Evolutionary conservation across 768 basidiomycete genomes (phyloP).

Genomic region (Leccinum broughii): DNA sequence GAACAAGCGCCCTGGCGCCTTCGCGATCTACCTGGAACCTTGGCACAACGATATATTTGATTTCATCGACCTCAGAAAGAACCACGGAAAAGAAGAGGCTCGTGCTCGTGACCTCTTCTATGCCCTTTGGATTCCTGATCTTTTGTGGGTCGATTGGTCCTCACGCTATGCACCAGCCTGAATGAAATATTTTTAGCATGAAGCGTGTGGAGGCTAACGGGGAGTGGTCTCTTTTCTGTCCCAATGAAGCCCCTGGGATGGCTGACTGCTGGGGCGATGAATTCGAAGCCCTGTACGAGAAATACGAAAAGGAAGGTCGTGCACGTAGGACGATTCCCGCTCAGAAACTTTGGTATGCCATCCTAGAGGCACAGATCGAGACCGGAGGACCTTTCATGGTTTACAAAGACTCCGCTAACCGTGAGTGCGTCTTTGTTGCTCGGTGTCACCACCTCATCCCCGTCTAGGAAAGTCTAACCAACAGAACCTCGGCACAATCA

Average conservation of each 20-base stretch:
- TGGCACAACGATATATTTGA: constrained; percentile 99
- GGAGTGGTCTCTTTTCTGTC: constrained; percentile 97
- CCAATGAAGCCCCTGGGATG: constrained; percentile 90
- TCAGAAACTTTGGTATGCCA: constrained; percentile 98
- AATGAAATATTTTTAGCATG: constrained; percentile 60
- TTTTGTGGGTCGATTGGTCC: constrained; percentile 64
- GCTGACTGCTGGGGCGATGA: constrained; percentile 87
- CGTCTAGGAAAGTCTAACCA: constrained; percentile 93
- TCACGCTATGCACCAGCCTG: neutral
- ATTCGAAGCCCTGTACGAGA: constrained; percentile 83
- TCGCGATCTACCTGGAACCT: constrained; percentile 97
- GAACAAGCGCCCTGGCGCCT: constrained; percentile 98
- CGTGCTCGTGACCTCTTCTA: constrained; percentile 98
- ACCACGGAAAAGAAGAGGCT: constrained; percentile 97
- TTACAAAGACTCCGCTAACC: constrained; percentile 95
- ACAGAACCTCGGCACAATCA: constrained; percentile 97
- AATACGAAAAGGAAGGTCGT: constrained; percentile 89
- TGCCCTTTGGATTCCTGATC: constrained; percentile 96
- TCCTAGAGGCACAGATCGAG: constrained; percentile 96
- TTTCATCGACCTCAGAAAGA: constrained; percentile 97
- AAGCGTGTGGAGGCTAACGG: constrained; percentile 88
- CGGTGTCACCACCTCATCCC: neutral
- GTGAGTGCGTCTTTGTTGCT: constrained; percentile 44
- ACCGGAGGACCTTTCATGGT: constrained; percentile 99
- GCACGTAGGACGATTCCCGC: constrained; percentile 84